A percentile compares a stretch with the other conserved stretches of the same genome.
phyloP scores from a whole-genome alignment of 345 rosid genomes.

The Syzygium grande region DNA sequence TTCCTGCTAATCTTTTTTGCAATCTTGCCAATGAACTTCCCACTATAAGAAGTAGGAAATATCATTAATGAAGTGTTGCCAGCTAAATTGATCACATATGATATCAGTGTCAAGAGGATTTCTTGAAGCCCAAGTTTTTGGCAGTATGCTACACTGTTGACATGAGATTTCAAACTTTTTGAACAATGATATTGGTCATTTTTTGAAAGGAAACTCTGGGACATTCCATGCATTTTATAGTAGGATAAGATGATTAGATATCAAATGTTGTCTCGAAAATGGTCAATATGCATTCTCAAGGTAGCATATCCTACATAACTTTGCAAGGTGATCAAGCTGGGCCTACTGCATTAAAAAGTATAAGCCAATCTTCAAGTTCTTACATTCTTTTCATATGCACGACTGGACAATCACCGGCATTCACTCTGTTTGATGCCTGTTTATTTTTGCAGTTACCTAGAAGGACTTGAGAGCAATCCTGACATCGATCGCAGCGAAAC shows the following conservation, averaged over 20 bases:
- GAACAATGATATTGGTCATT: not conserved
- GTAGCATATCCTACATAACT: not conserved
- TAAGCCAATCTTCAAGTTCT: not conserved
- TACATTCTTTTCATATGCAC: not conserved
- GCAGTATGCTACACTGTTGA: not conserved
- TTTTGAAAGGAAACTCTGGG: not conserved
- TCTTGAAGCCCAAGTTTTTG: not conserved
- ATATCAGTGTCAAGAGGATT: not conserved
- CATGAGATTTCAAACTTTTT: not conserved
- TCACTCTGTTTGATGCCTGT: not conserved
- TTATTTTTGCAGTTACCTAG: conserved; percentile 39
- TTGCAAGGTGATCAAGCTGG: not conserved
- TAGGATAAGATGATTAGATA: not conserved
- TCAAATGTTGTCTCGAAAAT: not conserved
- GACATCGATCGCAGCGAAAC: conserved; percentile 59
- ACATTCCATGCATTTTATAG: not conserved
- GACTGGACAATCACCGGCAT: not conserved
- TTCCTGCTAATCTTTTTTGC: not conserved
- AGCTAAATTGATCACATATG: not conserved
- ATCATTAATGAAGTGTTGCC: not conserved
- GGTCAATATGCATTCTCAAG: not conserved
- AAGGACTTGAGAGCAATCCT: conserved; percentile 53
- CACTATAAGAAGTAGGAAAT: not conserved
- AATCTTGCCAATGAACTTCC: not conserved
- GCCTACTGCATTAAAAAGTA: not conserved